Evolutionary conservation across 495 filamentous ascomycete species (phyloP).

Genomic region (Penicillium cataractarum): DNA sequence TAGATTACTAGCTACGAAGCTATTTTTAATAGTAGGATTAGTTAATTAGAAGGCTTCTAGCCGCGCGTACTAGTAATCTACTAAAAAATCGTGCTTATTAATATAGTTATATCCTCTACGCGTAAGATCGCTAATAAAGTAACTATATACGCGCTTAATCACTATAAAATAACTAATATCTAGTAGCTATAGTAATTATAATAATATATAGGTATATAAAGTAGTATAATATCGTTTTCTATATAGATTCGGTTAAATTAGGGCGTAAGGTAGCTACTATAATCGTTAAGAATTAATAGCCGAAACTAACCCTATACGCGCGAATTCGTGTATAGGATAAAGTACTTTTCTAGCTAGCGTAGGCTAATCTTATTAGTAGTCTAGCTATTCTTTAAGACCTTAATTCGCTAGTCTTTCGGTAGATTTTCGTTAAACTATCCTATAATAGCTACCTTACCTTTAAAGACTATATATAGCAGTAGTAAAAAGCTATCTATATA

Average conservation of each 20-base stretch:
- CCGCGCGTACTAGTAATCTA: neutral
- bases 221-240: neutral
- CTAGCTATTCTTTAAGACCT: neutral
- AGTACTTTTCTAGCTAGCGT: neutral
- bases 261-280: slow-evolving; percentile 9
- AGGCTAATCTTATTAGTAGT: neutral
- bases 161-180: neutral
- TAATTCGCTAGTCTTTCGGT: neutral
- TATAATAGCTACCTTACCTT: neutral
- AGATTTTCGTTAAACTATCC: neutral
- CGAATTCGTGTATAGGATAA: neutral
- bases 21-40: slow-evolving; percentile 21
- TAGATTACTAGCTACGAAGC: slow-evolving; percentile 19
- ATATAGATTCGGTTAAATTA: neutral
- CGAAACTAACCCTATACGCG: neutral
- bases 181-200: neutral
- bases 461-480: neutral
- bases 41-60: neutral
- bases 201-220: neutral
- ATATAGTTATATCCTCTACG: neutral
- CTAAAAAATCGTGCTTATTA: neutral
- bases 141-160: neutral
- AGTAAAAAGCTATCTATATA: too few relatives aligned
- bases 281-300: slow-evolving; percentile 4
- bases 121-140: neutral